Base-by-base conservation (phyloP, 1,139 yeast genomes). In the Nakaseomyces uthaithaninus region DNA sequence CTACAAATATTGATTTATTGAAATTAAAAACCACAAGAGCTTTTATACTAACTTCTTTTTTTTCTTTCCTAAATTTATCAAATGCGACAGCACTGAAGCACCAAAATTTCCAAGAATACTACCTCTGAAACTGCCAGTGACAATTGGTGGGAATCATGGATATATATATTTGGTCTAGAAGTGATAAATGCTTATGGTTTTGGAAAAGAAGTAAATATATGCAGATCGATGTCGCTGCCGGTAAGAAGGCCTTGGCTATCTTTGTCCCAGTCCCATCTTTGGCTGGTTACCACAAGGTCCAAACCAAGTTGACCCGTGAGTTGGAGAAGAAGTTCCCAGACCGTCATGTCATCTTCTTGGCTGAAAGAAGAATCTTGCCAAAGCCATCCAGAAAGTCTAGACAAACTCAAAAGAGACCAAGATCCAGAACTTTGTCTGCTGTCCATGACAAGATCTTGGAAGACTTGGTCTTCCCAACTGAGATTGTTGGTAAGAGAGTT, bases 311-410 rank as follows among this genome's bases (percentile, higher is more conserved):
- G 70, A 87, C 96, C 75, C 91, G 98, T 77, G 98, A 91, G 78
- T 85, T 91, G 70, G 98, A 91, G 77, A 91, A 91, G 94, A 91
- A 91, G 77, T 91, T 91, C 89, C 94, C 96, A 68, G 98, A 91
- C 80, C 86, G 95, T 73, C 97, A 91, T 72, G 96, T 91, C 72
- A 93, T 91, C 62, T 87, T 91, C 85, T 80, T 91, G 67, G 98
- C 97, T 67, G 97, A 91, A 79, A 87, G 98, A 80, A 89, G 96
- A 79, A 91, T 91, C 75, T 80, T 93, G 69, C 96, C 97, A 77
- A 89, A 87, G 80, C 80, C 86, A 61, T 80, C 84, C 65, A 82
- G 89, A 75, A 78, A 77, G 64, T 79, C 95, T 52, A 84, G 89
- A 79, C 83, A 81, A 71, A 75, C 72, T 64, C 98, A 91, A 79